Evolutionary conservation across 1,284 basidiomycete species (phyloP).

Genomic region (Inonotus obliquus): DNA sequence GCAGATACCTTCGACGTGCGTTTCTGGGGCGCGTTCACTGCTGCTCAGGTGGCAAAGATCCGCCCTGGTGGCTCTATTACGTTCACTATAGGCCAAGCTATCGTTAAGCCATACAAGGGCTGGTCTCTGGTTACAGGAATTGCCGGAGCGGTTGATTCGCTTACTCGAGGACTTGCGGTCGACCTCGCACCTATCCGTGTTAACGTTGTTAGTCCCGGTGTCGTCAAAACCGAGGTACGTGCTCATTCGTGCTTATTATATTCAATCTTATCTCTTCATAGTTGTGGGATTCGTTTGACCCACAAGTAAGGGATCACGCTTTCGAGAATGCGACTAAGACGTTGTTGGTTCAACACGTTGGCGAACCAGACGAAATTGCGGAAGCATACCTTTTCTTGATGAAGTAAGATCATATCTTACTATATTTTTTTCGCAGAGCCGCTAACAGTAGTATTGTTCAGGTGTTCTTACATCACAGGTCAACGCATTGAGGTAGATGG

Average conservation of each 20-base stretch:
- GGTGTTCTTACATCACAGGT: constrained; percentile 22
- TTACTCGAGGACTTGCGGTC: constrained; percentile 23
- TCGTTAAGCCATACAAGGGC: constrained; percentile 18
- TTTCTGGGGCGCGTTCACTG: constrained; percentile 23
- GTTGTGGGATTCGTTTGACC: constrained; percentile 21
- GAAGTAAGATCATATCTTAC: constrained; percentile 19
- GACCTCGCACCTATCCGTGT: constrained; percentile 24
- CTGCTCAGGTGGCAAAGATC: constrained; percentile 21
- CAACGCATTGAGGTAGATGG: constrained; percentile 23
- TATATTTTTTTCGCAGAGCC: no score
- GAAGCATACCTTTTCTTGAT: constrained; percentile 24
- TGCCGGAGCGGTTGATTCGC: constrained; percentile 20
- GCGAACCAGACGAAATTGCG: constrained; percentile 22
- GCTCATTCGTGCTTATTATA: no score
- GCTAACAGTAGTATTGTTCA: no score
- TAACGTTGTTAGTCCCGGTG: constrained; percentile 21
- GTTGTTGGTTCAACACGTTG: constrained; percentile 20
- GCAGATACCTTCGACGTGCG: constrained; percentile 21
- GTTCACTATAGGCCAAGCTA: constrained; percentile 19
- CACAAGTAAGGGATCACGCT: constrained; percentile 12
- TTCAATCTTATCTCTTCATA: constrained; percentile 1
- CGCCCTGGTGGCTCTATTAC: constrained; percentile 19
- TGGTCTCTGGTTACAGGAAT: constrained; percentile 21
- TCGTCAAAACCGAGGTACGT: constrained; percentile 19
- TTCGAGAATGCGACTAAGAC: constrained; percentile 12